These are phyloP conservation scores for Camillea tinctor DNA, from an alignment of 2,329 filamentous ascomycete genomes.

Conservation along the genomic window DNA sequence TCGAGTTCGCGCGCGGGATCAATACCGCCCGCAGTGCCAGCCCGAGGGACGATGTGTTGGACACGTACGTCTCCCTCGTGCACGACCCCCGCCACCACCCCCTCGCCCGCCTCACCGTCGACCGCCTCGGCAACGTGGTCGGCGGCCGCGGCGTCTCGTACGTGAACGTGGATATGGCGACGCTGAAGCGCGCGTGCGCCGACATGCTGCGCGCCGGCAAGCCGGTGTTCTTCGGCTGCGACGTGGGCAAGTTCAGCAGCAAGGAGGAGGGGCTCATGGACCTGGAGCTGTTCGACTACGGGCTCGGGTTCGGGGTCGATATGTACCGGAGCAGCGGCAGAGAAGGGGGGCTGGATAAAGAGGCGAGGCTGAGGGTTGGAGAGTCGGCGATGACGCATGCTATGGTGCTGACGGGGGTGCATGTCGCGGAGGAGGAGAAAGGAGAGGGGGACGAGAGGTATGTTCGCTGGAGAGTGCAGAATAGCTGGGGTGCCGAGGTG, in stretches of 20 bases:
- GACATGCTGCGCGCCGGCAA: slow-evolving; percentile 75
- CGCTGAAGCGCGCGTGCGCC: slow-evolving; percentile 72
- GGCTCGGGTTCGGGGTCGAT: slow-evolving; percentile 77
- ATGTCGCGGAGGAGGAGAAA: slow-evolving; percentile 53
- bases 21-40: slow-evolving; percentile 50
- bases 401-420: slow-evolving; percentile 87
- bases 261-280: slow-evolving; percentile 74
- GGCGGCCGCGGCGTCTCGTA: slow-evolving; percentile 75
- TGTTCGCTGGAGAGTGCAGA: slow-evolving; percentile 83
- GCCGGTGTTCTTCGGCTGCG: slow-evolving; percentile 85
- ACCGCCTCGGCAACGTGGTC: slow-evolving; percentile 77
- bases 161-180: slow-evolving; percentile 74
- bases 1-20: slow-evolving; percentile 69
- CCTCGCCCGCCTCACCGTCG: slow-evolving; percentile 70
- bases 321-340: slow-evolving; percentile 53
- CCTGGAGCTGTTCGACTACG: slow-evolving; percentile 71
- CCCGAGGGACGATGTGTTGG: slow-evolving; percentile 64
- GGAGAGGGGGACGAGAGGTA: slow-evolving; percentile 47
- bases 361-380: slow-evolving; percentile 68
- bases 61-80: slow-evolving; percentile 84
- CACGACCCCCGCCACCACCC: slow-evolving; percentile 81
- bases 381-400: slow-evolving; percentile 88
- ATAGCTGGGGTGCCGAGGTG: slow-evolving; percentile 70
- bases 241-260: slow-evolving; percentile 82
- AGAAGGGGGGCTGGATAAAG: slow-evolving; percentile 71